Evolutionary conservation across 345 rosid genomes (phyloP), one percentile per base, ranked within the genome.

Genomic region (Euphorbia lathyris): DNA sequence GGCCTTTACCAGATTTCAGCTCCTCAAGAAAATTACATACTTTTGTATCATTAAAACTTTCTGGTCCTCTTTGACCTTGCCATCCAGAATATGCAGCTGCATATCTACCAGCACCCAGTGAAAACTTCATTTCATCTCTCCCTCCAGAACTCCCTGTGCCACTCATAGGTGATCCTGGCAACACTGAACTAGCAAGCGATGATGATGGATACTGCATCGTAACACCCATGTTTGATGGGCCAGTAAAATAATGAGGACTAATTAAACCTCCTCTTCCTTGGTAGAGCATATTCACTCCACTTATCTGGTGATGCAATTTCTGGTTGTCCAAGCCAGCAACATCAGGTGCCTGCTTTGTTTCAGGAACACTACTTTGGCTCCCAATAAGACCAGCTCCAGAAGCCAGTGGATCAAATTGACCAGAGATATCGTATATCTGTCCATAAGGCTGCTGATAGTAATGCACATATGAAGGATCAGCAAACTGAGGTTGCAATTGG

Each of bases 1-100:
- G 86, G 66, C 90, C 86, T 38, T 85, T 88, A 74, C 89, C 85
- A 74, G 96, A 86, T 82, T 89, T 93, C 62, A 93, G 80, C 77
- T 93, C 98, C 80, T 93, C 98, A 19, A 93, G 96, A 82, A 91
- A 93, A 58, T 88, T 85, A 85, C 80, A 87, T 58, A 84, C 75
- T 68, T 84, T 91, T 23, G 85, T 58, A 66, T 93, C 92, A 74
- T 86, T 89, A 63, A 75, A 76, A 72, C 72, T 83, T 78, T 68
- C 84, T 59, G 76, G 76, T 70, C 85, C 91, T 82, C 90, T 86
- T 74, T 77, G 89, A 66, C 91, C 87, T 85, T 87, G 97, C 98
- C 96, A 90, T 59, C 88, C 88, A 79, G 92, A 80, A 81, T 85
- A 84, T 25, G 78, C 74, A 65, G 90, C 85, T 8, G 82, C 79